Base-by-base conservation (phyloP, 345 rosid genomes). In the Diplotaxis tenuifolia region DNA sequence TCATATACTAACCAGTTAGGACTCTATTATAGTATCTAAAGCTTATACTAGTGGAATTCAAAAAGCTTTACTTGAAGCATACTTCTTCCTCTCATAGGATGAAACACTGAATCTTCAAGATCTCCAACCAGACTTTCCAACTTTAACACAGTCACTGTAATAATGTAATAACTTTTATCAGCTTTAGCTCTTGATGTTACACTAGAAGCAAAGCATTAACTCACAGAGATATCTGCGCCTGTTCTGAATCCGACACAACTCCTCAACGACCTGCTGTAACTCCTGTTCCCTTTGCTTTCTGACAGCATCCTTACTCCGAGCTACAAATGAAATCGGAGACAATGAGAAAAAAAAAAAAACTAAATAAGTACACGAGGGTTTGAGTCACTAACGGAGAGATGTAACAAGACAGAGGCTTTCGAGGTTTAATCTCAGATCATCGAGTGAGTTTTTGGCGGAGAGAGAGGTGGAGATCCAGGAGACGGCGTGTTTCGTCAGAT, bases 71-170 rank as follows among this genome's bases (percentile, higher is more conserved):
- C 64, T 6, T 86, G 78, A 73, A 84, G 69, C 81, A 79, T 72
- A 74, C 80, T 79, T 82, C 76, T 67, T 6, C 34, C 53, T 56
- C 73, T 74, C 22, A 73, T 75, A 58, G 83, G 61, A 63, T 18
- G 79, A 71, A 83, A 83, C 74, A 82, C 87, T 34, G 84, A 84
- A 85, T 91, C 97, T 77, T 91, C 97, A 38, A 91, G 86, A 73
- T 91, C 96, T 55, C 97, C 97, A 72, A 91, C 84, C 65, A 87
- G 74, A 83, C 89, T 85, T 81, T 91, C 97, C 79, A 91, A 79
- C 72, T 75, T 68, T 67, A 87, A 75, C 25, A 82, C 82, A 70
- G 84, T 85, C 75, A 85, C 96, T 91, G 86, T 49, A 60, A 67
- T 31, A 38, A 31, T 25, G 28, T 62, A 31, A 58, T 69, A 54